Conservation (phyloP, 192 early-diverging fungal genomes). For the Rhizophagus prolifer region DNA sequence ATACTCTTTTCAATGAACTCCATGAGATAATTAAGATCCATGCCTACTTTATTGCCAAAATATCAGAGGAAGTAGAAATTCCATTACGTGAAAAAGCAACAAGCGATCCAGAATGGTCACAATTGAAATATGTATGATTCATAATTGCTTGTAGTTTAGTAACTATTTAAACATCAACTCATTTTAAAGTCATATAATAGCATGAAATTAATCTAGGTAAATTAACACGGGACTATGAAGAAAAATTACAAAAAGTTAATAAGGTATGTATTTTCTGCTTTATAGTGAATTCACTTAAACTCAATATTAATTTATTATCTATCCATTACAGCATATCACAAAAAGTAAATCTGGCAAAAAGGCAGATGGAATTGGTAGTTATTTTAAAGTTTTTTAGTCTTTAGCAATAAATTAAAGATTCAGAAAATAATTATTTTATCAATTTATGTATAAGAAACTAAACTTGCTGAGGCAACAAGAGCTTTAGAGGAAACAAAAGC, state of each 20-base stretch:
- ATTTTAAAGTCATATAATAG: neutral
- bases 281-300: neutral
- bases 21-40: constrained; percentile 35
- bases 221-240: constrained; percentile 20
- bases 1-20: constrained; percentile 36
- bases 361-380: neutral
- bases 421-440: neutral
- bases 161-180: neutral
- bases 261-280: constrained; percentile 4
- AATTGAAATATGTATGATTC: constrained; percentile 18
- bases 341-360: neutral
- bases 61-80: constrained; percentile 42
- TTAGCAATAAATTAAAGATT: neutral
- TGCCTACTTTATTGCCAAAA: constrained; percentile 34
- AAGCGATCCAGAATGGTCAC: constrained; percentile 13
- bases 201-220: constrained; percentile 9
- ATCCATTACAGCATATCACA: neutral
- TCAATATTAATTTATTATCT: neutral
- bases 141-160: neutral
- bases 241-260: constrained; percentile 23
- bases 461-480: constrained; percentile 34
- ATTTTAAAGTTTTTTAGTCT: neutral
- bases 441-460: constrained; percentile 19
- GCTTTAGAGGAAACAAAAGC: constrained; percentile 32
- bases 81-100: constrained; percentile 32